These are phyloP conservation scores for Platanthera zijinensis DNA, from an alignment of 106 monocot genomes.

Conservation along the genomic window DNA sequence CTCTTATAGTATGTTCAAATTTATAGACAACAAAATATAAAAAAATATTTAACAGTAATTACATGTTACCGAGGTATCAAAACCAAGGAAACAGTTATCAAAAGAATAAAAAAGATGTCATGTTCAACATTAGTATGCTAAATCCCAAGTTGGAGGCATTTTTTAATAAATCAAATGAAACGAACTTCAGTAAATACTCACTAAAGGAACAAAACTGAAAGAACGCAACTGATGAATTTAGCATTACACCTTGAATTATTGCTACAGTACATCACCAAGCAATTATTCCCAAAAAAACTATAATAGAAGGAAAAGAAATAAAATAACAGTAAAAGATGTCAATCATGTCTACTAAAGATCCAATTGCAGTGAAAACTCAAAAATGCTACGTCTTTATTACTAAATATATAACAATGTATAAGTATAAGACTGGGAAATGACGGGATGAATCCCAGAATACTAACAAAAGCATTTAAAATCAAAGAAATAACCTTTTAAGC, in stretches of 20 bases:
- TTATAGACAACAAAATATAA: not conserved
- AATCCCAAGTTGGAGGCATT: not conserved
- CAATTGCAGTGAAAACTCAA: not conserved
- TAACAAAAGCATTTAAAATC: not conserved
- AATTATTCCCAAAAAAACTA: not conserved
- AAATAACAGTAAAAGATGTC: not conserved
- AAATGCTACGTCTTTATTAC: not conserved
- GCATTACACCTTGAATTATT: not conserved
- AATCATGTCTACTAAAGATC: not conserved
- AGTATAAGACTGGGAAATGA: not conserved
- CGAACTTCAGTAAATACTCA: not conserved
- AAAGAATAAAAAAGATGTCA: not conserved
- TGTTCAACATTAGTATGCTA: too few relatives aligned
- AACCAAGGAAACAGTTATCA: not conserved
- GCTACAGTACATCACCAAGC: not conserved
- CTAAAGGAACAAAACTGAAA: not conserved
- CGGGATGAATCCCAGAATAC: not conserved
- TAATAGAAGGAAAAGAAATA: not conserved
- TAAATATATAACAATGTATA: not conserved
- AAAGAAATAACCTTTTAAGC: conserved; percentile 52
- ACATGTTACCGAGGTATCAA: not conserved
- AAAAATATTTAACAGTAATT: not conserved
- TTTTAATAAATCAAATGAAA: not conserved
- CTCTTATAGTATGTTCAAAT: not conserved
- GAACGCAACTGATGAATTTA: not conserved